These are phyloP conservation scores for Backusella australiensis DNA, from an alignment of 192 early-diverging fungal species.

Conservation along the genomic window DNA sequence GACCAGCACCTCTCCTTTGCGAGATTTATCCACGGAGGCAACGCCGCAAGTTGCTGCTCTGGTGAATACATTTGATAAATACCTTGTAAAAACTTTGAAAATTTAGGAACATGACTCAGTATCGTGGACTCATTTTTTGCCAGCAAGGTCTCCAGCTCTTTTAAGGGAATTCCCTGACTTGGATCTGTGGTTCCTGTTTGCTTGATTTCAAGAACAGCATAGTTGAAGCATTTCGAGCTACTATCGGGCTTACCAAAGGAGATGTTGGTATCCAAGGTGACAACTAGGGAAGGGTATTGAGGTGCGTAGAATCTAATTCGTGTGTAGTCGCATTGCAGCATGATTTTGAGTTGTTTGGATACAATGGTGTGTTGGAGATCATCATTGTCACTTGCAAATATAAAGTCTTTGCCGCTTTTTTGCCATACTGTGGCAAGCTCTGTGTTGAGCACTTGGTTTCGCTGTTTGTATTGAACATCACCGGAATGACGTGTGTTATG, in stretches of 20 bases:
- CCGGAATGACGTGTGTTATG: slow-evolving; percentile 62
- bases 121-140: slow-evolving; percentile 48
- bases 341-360: neutral
- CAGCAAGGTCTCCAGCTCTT: slow-evolving; percentile 72
- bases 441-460: slow-evolving; percentile 25
- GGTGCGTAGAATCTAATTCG: slow-evolving; percentile 84
- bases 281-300: slow-evolving; percentile 59
- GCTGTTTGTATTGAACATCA: slow-evolving; percentile 49
- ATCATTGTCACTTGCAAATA: neutral
- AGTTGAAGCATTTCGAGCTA: slow-evolving; percentile 51
- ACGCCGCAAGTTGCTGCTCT: neutral
- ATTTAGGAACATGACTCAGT: slow-evolving; percentile 78
- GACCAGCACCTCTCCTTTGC: slow-evolving; percentile 62
- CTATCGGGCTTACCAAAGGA: slow-evolving; percentile 69
- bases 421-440: neutral
- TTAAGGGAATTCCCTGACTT: slow-evolving; percentile 38
- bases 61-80: slow-evolving; percentile 12
- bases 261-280: slow-evolving; percentile 83
- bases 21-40: slow-evolving; percentile 28
- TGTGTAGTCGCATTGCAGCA: slow-evolving; percentile 82
- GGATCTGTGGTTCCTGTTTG: slow-evolving; percentile 63
- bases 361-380: neutral
- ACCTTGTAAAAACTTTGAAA: slow-evolving; percentile 84
- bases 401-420: neutral
- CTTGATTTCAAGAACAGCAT: slow-evolving; percentile 84